Evolutionary conservation across 1,139 yeast genomes (phyloP).

Genomic region (Hemisphaericaspora xylofermentans): DNA sequence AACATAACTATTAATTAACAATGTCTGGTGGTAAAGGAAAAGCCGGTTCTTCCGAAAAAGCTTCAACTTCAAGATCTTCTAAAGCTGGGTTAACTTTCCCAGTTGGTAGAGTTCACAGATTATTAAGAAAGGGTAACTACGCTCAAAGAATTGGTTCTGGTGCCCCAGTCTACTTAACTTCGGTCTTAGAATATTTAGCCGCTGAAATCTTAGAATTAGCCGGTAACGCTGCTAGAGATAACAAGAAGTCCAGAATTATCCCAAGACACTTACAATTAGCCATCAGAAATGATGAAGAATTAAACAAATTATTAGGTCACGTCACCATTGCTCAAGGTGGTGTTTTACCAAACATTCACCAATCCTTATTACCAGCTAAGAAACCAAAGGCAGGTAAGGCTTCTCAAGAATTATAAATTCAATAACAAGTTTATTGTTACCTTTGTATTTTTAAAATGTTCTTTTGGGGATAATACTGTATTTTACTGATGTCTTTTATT

Average conservation of each 20-base stretch:
- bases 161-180: slow-evolving; percentile 55
- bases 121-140: slow-evolving; percentile 55
- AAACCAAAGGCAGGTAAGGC: slow-evolving; percentile 72
- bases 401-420: slow-evolving; percentile 77
- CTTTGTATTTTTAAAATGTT: slow-evolving; percentile 7
- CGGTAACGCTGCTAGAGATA: slow-evolving; percentile 59
- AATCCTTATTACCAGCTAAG: slow-evolving; percentile 94
- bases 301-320: slow-evolving; percentile 72
- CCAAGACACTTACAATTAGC: slow-evolving; percentile 55
- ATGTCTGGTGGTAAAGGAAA: slow-evolving; percentile 58
- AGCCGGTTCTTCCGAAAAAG: slow-evolving; percentile 53
- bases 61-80: slow-evolving; percentile 53
- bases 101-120: slow-evolving; percentile 57
- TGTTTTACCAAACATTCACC: slow-evolving; percentile 96
- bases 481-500: slow-evolving; percentile 5
- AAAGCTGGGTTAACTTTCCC: slow-evolving; percentile 58
- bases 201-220: slow-evolving; percentile 58
- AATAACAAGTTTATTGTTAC: slow-evolving; percentile 12
- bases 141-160: slow-evolving; percentile 59
- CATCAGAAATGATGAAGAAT: slow-evolving; percentile 55
- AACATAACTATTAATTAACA: slow-evolving; percentile 16
- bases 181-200: slow-evolving; percentile 52
- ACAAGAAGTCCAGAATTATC: slow-evolving; percentile 57
- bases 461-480: slow-evolving; percentile 4
- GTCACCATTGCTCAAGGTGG: slow-evolving; percentile 98